Base-by-base conservation (phyloP, 2,329 filamentous ascomycete species). In the Alternaria burnsii region DNA sequence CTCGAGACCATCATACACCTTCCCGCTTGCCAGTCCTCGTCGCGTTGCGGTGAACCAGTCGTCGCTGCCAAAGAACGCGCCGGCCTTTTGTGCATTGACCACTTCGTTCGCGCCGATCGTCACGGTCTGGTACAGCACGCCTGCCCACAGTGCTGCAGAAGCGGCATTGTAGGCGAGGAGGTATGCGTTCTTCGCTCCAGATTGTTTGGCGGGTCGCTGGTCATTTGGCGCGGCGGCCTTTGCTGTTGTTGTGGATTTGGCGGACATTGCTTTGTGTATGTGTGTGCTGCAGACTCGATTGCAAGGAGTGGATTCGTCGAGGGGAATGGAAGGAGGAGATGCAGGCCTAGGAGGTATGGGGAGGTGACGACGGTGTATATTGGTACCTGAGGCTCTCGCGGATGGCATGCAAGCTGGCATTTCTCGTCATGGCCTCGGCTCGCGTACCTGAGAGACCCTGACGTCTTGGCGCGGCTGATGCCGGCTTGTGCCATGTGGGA, bases 131-230 rank as follows among this genome's bases (percentile, higher is more conserved):
- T 87, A 85, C 41, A 97, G 87, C 55, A 97, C 89, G 18, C 87
- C 86, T 41, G 86, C 81, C 95, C 95, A 99, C 54, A 94, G 86
- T 22, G 88, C 76, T 62, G 93, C 87, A 54, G 90, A 96, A 66
- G 89, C 75, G 71, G 88, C 85, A 81, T 98, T 98, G 86, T 98
- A 99, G 70, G 89, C 82, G 74, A 94, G 85, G 55, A 98, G 88
- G 82, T 97, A 97, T 6, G 69, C 53, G 14, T 67, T 74, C 38
- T 77, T 77, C 7, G 61, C 55, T 26, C 40, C 46, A 4, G 62
- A 47, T 28, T 46, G 46, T n/a, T 52, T 60, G 16, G 53, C 14
- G 2, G 53, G 47, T 5, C 53, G 55, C 34, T 57, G 58, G 42
- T 60, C 53, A 20, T 60, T 60, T 26, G 58, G 47, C 16, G 58